A percentile compares a stretch with the other conserved stretches of the same genome.
These are phyloP conservation scores for Xylaria curta DNA, from an alignment of 495 filamentous ascomycete species.

Conservation along the genomic window DNA sequence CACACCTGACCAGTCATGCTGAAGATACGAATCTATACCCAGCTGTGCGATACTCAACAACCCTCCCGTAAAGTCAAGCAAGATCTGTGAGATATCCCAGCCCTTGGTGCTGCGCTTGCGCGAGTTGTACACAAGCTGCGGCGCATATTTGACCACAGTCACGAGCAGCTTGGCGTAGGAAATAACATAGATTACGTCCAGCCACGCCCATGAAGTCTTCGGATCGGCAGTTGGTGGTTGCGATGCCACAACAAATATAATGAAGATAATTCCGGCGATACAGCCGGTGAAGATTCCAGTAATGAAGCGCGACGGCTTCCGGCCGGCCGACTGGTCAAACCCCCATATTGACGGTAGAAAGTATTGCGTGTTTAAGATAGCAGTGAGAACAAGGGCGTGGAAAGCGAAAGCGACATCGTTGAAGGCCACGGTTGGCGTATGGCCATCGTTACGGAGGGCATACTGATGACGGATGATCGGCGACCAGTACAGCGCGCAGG, in stretches of 20 bases:
- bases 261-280: slow-evolving; percentile 60
- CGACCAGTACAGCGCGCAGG: slow-evolving; percentile 75
- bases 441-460: slow-evolving; percentile 73
- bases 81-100: slow-evolving; percentile 84
- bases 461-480: slow-evolving; percentile 80
- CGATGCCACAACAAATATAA: slow-evolving; percentile 61
- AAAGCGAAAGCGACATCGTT: slow-evolving; percentile 88
- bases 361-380: slow-evolving; percentile 72
- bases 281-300: slow-evolving; percentile 71
- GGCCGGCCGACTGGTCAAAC: slow-evolving; percentile 63
- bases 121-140: slow-evolving; percentile 84
- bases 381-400: slow-evolving; percentile 74
- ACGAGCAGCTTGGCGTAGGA: slow-evolving; percentile 89
- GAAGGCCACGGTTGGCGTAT: slow-evolving; percentile 81
- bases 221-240: slow-evolving; percentile 59
- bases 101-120: slow-evolving; percentile 80
- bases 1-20: slow-evolving; percentile 86
- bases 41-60: slow-evolving; percentile 83
- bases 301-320: slow-evolving; percentile 67
- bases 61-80: slow-evolving; percentile 85
- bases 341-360: slow-evolving; percentile 77
- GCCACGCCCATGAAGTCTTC: slow-evolving; percentile 50
- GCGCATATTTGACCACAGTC: slow-evolving; percentile 89
- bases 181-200: slow-evolving; percentile 70
- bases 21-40: slow-evolving; percentile 80